phyloP scores from a whole-genome alignment of 305 asterid species.

The Caryopteris hybrid region DNA sequence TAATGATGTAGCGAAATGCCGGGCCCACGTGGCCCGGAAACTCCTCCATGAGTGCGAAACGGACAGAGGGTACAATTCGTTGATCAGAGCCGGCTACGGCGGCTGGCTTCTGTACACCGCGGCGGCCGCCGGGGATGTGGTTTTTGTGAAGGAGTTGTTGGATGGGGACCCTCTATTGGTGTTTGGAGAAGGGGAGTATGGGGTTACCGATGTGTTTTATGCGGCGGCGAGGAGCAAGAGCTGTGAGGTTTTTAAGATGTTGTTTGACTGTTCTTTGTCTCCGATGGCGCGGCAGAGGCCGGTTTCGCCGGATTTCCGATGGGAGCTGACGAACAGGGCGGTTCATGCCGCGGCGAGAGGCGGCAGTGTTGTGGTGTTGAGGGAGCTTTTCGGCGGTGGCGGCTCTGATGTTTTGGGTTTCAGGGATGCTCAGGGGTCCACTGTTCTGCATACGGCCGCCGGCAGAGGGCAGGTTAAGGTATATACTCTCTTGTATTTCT shows the following conservation, averaged over 20 bases:
- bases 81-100: slow-evolving; percentile 83
- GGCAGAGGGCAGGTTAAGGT: slow-evolving; percentile 82
- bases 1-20: slow-evolving; percentile 51
- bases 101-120: slow-evolving; percentile 95
- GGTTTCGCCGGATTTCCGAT: slow-evolving; percentile 38
- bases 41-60: slow-evolving; percentile 56
- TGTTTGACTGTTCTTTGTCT: slow-evolving; percentile 38
- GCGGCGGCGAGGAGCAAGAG: slow-evolving; percentile 71
- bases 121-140: slow-evolving; percentile 68
- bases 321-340: slow-evolving; percentile 68
- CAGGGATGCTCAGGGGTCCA: slow-evolving; percentile 72
- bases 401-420: slow-evolving; percentile 55
- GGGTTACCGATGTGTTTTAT: slow-evolving; percentile 72
- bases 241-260: slow-evolving; percentile 45
- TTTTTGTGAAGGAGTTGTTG: slow-evolving; percentile 52
- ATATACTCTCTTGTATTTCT: not conserved
- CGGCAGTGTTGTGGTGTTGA: slow-evolving; percentile 59
- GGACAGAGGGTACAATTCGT: slow-evolving; percentile 46
- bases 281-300: slow-evolving; percentile 19
- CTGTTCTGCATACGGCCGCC: slow-evolving; percentile 74
- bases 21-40: slow-evolving; percentile 54
- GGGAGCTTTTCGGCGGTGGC: slow-evolving; percentile 46
- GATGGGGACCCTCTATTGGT: slow-evolving; percentile 57
- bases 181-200: slow-evolving; percentile 92
- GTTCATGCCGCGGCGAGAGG: slow-evolving; percentile 88